These are phyloP conservation scores for Sclerotinia sclerotiorum DNA, from an alignment of 2,329 filamentous ascomycete genomes.

Conservation along the genomic window DNA sequence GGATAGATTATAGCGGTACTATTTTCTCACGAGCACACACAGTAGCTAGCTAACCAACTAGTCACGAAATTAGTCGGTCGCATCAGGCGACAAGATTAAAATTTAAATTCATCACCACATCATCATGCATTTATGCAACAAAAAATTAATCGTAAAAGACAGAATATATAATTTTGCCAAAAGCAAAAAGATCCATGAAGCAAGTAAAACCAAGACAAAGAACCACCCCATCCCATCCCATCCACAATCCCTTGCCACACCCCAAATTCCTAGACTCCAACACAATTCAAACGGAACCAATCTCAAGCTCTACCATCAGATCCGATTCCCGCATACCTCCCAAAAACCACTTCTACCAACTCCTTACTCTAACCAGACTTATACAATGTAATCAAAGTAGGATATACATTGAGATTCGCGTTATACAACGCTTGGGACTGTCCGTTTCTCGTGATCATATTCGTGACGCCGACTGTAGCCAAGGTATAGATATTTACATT, in stretches of 20 bases:
- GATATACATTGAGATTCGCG: conserved; percentile 28
- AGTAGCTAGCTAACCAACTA: no score
- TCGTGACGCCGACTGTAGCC: conserved; percentile 30
- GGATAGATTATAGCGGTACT: no score
- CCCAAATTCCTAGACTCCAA: background rate
- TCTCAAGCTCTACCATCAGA: background rate
- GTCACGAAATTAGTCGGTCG: no score
- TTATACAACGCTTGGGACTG: conserved; percentile 22
- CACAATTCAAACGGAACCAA: background rate
- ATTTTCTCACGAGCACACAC: no score
- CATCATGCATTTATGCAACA: no score
- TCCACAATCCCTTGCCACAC: background rate
- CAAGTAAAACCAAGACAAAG: background rate
- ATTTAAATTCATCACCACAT: no score
- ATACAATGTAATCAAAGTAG: conserved; percentile 22
- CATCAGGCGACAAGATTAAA: no score
- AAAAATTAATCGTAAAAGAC: no score
- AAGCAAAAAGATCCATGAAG: background rate
- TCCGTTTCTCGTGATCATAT: conserved; percentile 32
- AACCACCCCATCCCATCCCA: background rate
- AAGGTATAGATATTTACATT: conserved; percentile 32
- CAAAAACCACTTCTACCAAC: background rate
- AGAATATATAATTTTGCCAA: no score
- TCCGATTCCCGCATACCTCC: background rate
- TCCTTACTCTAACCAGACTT: background rate